Conservation (phyloP, 352 stramenopile species). For the Phytophthora kernoviae region DNA sequence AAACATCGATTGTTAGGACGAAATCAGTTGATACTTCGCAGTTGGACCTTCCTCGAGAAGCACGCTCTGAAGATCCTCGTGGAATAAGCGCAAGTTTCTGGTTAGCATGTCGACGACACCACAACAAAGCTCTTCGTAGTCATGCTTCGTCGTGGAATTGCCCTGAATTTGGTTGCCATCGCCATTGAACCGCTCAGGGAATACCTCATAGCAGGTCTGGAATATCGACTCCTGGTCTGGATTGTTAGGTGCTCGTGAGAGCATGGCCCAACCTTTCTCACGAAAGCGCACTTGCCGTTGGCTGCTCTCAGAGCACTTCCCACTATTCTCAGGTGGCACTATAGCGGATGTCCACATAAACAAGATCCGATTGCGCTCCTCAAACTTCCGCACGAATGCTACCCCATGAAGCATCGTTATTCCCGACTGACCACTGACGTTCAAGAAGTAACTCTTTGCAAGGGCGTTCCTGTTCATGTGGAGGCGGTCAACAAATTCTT, state of each 20-base stretch:
- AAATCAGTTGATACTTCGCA: not conserved
- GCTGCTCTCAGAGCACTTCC: not conserved
- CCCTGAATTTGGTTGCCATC: not conserved
- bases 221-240: slow-evolving; percentile 8
- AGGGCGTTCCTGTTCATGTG: slow-evolving; percentile 7
- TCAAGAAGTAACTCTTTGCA: slow-evolving; percentile 11
- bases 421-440: not conserved
- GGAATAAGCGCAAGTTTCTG: not conserved
- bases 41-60: not conserved
- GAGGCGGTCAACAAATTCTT: slow-evolving; percentile 9
- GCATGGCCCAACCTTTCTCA: slow-evolving; percentile 13
- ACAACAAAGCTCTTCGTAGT: slow-evolving; percentile 1
- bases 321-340: not conserved
- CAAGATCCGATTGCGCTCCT: slow-evolving; percentile 13
- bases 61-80: slow-evolving; percentile 7
- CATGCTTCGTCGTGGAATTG: not conserved
- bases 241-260: slow-evolving; percentile 4
- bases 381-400: slow-evolving; percentile 10
- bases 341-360: slow-evolving; percentile 14
- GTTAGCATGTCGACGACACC: slow-evolving; percentile 1
- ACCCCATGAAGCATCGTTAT: slow-evolving; percentile 5
- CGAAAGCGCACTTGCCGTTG: not conserved
- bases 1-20: too few relatives aligned
- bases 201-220: slow-evolving; percentile 5
- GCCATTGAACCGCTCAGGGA: not conserved